Base-by-base conservation (phyloP, 768 basidiomycete species). In the Bullera alba region DNA sequence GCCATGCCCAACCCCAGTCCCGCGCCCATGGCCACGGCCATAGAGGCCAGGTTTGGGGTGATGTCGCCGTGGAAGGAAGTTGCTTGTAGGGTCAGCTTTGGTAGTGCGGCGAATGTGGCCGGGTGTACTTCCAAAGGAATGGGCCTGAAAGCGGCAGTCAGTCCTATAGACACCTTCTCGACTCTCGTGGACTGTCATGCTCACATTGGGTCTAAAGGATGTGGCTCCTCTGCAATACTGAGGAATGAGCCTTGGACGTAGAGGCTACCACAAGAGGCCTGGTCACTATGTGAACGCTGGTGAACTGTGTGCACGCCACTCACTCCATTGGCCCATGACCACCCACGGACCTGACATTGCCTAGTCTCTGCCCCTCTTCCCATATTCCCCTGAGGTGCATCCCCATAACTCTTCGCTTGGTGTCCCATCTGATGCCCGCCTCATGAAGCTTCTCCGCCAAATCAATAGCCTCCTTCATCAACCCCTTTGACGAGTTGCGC, bases 181-280 rank as follows among this genome's bases (percentile, higher is more conserved):
- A n/a, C n/a, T n/a, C n/a, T n/a, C n/a, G n/a, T n/a, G 15, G 41
- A 48, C 8, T 10, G 28, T 5, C 23, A 1, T 8, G 58, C 65
- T 53, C 38, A 67, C 65, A 46, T 50, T 0, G 57, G 19, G 26
- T 67, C 65, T 16, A 67, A 48, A 0, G 65, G 65, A 42, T 67
- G 65, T 2, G 65, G 65, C 12, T 39, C 50, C 29, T 60, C 65
- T 0, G 56, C 52, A 6, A 58, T 48, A 21, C 51, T 63, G 8
- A 67, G 30, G 42, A 67, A 63, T 25, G 54, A 57, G 8, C 59
- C 59, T 47, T 61, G 65, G 29, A 67, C 51, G 34, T 61, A 67
- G 14, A 58, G 49, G 5, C 64, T 66, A 32, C 1, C 29, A 34
- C 30, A 37, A 26, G 7, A 43, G 42, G n/a, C n/a, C n/a, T n/a